These are phyloP conservation scores for Alternaria novae-zelandiae DNA, from an alignment of 2,329 filamentous ascomycete genomes.

Conservation along the genomic window DNA sequence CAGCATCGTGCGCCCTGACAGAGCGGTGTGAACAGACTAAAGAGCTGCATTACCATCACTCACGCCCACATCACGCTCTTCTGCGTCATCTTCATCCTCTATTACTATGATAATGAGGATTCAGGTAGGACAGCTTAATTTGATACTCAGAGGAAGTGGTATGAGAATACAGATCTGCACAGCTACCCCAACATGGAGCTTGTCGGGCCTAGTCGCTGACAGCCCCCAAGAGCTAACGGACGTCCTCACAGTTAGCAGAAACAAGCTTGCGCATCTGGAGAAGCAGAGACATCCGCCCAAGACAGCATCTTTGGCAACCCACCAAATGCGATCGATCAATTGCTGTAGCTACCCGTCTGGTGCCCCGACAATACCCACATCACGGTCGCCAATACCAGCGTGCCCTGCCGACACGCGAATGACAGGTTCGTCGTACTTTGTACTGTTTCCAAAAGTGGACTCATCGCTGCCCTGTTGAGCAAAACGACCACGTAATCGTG, in stretches of 20 bases:
- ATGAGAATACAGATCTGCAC: neutral
- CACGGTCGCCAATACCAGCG: neutral
- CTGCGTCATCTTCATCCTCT: neutral
- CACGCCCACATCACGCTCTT: neutral
- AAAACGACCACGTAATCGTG: neutral
- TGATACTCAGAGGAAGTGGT: neutral
- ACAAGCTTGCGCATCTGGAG: neutral
- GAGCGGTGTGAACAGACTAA: neutral
- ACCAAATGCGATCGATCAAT: neutral
- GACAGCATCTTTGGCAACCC: neutral
- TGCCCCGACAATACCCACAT: neutral
- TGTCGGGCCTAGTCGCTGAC: neutral
- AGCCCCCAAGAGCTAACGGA: neutral
- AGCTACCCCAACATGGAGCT: too few species aligned
- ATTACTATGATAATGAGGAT: neutral
- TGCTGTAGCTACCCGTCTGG: neutral
- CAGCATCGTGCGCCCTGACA: neutral
- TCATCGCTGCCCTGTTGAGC: neutral
- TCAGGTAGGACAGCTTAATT: neutral
- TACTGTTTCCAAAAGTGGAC: neutral
- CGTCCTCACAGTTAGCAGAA: neutral
- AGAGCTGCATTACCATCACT: neutral
- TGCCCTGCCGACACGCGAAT: slow-evolving; percentile 11
- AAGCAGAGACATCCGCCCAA: neutral
- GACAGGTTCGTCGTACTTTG: slow-evolving; percentile 8